Conservation (phyloP, 2,329 filamentous ascomycete genomes). For the Penicillium sp. region DNA sequence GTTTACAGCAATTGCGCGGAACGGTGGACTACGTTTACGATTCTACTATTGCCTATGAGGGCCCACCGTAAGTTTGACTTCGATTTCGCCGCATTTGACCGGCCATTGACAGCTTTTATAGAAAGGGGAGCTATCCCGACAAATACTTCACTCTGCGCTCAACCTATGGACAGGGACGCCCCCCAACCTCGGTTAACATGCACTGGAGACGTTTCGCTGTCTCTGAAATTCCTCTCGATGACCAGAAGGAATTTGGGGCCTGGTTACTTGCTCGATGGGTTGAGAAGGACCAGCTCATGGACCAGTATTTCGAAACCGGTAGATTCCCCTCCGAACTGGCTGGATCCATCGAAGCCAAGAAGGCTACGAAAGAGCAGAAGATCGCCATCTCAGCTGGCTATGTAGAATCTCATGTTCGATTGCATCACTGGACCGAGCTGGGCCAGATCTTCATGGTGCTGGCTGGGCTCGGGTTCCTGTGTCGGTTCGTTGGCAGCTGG, state of each 20-base stretch:
- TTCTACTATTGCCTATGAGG: constrained; percentile 94
- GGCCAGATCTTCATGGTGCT: constrained; percentile 45
- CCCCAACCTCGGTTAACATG: constrained; percentile 94
- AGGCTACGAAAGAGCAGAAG: constrained; percentile 33
- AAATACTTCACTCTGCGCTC: constrained; percentile 82
- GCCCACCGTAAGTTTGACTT: constrained; percentile 69
- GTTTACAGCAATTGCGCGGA: constrained; percentile 57
- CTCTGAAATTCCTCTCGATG: constrained; percentile 75
- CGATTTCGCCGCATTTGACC: not conserved
- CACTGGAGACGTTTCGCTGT: constrained; percentile 87
- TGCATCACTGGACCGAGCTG: constrained; percentile 45
- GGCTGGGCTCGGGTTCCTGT: constrained; percentile 34
- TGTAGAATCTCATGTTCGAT: constrained; percentile 44
- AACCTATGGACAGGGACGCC: constrained; percentile 82
- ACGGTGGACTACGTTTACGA: constrained; percentile 66
- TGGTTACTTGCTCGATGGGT: constrained; percentile 88
- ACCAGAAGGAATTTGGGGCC: constrained; percentile 69
- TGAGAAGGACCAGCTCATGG: constrained; percentile 86
- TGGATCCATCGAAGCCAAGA: constrained; percentile 50
- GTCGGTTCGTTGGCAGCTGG: constrained; percentile 26
- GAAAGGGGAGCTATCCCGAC: constrained; percentile 80
- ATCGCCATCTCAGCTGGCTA: constrained; percentile 38
- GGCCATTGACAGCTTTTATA: constrained; percentile 32
- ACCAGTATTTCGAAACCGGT: constrained; percentile 74
- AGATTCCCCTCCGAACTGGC: constrained; percentile 71